Evolutionary conservation across 169 alveolate species (phyloP), one percentile per base, ranked within the genome.

Genomic region (Cystoisospora suis): DNA sequence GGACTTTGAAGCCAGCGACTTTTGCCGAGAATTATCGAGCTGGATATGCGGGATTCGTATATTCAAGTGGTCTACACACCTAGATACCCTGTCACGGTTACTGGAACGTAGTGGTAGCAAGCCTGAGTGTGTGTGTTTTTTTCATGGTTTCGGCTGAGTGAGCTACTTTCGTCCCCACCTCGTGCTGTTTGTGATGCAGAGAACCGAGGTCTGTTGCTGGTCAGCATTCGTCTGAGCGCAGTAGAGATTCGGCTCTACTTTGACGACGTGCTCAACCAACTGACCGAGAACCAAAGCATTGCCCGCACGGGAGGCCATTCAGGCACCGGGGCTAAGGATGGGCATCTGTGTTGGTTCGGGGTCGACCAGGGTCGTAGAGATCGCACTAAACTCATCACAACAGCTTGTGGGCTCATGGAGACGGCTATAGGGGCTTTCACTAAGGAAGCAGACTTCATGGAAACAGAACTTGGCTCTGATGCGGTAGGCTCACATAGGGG

Each of bases 251-350:
- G 83, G 27, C 53, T 72, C 56, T 72, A 72, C 29, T 40, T 72
- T 56, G 83, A 72, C 83, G 83, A 72, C 56, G 83, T 72, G 17
- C 83, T 72, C 83, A 72, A 72, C 53, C 58, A n/a, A 29, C 77
- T 65, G 12, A n/a, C 9, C 38, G 77, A 65, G 5, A 20, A 65
- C 12, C 9, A n/a, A 1, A n/a, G 3, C n/a, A n/a, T n/a, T n/a
- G n/a, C n/a, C n/a, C n/a, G n/a, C n/a, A n/a, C n/a, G n/a, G n/a
- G n/a, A n/a, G n/a, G n/a, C n/a, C n/a, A n/a, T n/a, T n/a, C n/a
- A n/a, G n/a, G n/a, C n/a, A n/a, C n/a, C n/a, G n/a, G n/a, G n/a
- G n/a, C n/a, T n/a, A n/a, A n/a, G n/a, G n/a, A n/a, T n/a, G n/a
- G n/a, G n/a, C n/a, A n/a, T n/a, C n/a, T n/a, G n/a, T n/a, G n/a